Evolutionary conservation across 106 monocot genomes (phyloP).

Genomic region (Dioscorea alata): DNA sequence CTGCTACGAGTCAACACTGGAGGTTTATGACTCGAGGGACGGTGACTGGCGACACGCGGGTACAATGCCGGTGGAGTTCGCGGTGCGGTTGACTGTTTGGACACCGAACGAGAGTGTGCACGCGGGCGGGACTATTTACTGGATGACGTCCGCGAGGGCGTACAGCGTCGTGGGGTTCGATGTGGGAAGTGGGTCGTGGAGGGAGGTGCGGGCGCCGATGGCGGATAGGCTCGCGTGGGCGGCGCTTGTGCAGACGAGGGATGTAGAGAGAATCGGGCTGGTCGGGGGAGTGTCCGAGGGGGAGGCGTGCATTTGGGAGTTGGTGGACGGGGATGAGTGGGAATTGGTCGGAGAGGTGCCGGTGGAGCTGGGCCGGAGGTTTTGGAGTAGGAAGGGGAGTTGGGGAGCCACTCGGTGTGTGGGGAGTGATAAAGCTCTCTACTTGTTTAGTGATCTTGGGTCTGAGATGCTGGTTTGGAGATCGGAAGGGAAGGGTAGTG

Average conservation of each 20-base stretch:
- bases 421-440: constrained; percentile 26
- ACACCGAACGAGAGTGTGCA: constrained; percentile 41
- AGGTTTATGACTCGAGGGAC: constrained; percentile 28
- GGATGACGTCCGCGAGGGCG: constrained; percentile 61
- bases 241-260: constrained; percentile 23
- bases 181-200: constrained; percentile 19
- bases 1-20: constrained; percentile 35
- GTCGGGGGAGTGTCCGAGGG: constrained; percentile 32
- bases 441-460: constrained; percentile 41
- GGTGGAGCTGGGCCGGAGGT: constrained; percentile 16
- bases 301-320: constrained; percentile 37
- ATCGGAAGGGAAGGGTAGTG: constrained; percentile 3
- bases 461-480: constrained; percentile 41
- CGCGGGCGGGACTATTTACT: constrained; percentile 29
- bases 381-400: constrained; percentile 7
- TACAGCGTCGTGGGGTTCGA: constrained; percentile 50
- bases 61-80: constrained; percentile 36
- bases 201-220: constrained; percentile 45
- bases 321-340: constrained; percentile 19
- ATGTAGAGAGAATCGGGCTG: constrained; percentile 32
- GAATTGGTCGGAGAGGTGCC: constrained; percentile 14
- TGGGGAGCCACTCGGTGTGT: constrained; percentile 15
- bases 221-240: constrained; percentile 53
- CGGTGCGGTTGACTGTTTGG: constrained; percentile 57
- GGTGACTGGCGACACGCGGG: constrained; percentile 28